phyloP scores from a whole-genome alignment of 495 filamentous ascomycete genomes.

The Aspergillus coremiiformis region DNA sequence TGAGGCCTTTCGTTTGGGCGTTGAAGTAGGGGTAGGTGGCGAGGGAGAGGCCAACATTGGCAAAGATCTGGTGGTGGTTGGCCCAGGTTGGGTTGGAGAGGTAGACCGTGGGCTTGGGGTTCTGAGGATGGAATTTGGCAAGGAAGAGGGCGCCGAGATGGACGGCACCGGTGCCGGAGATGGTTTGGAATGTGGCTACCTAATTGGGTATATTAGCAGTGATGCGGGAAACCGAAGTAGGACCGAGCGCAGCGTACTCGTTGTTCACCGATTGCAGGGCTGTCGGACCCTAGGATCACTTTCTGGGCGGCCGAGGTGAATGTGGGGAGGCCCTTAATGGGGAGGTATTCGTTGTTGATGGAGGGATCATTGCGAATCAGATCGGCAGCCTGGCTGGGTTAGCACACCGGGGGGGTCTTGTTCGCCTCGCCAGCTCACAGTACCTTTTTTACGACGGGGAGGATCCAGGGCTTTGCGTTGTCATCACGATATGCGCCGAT shows the following conservation, averaged over 20 bases:
- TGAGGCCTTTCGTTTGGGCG: slow-evolving; percentile 75
- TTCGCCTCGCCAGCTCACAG: no score
- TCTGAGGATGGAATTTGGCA: slow-evolving; percentile 46
- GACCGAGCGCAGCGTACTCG: slow-evolving; percentile 46
- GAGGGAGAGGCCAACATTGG: slow-evolving; percentile 73
- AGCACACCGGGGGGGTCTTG: no score
- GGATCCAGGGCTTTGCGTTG: slow-evolving; percentile 95
- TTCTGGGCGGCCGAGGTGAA: slow-evolving; percentile 87
- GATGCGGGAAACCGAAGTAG: not conserved
- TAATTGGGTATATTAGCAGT: slow-evolving; percentile 13
- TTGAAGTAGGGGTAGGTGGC: slow-evolving; percentile 91
- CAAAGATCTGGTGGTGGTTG: slow-evolving; percentile 98
- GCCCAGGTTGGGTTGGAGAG: slow-evolving; percentile 94
- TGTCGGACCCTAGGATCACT: slow-evolving; percentile 73
- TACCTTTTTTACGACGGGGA: slow-evolving; percentile 95
- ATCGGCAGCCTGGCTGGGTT: slow-evolving; percentile 66
- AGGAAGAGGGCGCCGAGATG: slow-evolving; percentile 52
- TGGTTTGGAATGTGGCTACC: slow-evolving; percentile 51
- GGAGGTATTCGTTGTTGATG: slow-evolving; percentile 96
- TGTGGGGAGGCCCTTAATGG: slow-evolving; percentile 78
- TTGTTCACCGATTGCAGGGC: slow-evolving; percentile 76
- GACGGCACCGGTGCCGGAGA: slow-evolving; percentile 54
- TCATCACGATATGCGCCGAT: slow-evolving; percentile 96
- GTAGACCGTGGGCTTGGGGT: slow-evolving; percentile 68
- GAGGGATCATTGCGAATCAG: slow-evolving; percentile 78